Evolutionary conservation across 768 basidiomycete genomes (phyloP).

Genomic region (Lactifluus piperatus): DNA sequence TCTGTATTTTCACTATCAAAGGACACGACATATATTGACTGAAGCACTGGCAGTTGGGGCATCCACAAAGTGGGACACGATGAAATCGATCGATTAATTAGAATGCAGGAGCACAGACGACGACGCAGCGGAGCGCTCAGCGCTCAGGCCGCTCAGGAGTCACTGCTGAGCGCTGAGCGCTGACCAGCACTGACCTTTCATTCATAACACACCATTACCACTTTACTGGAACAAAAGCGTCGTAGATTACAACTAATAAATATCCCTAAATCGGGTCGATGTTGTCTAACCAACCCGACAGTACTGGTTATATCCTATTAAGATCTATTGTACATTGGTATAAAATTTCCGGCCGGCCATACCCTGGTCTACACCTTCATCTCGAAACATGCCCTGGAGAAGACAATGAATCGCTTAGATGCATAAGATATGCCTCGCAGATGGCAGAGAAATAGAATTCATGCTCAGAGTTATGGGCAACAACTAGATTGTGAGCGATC

Average conservation of each 20-base stretch:
- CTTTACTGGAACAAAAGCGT: too few relatives aligned
- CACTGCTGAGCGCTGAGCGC: too few relatives aligned
- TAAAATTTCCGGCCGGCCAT: not conserved
- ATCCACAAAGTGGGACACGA: not conserved
- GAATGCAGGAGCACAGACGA: not conserved
- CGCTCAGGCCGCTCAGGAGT: too few relatives aligned
- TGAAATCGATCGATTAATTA: not conserved
- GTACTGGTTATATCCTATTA: not conserved
- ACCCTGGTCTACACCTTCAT: not conserved
- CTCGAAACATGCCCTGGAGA: not conserved
- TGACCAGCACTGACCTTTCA: not conserved
- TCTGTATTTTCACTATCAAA: not conserved
- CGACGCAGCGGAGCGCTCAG: not conserved
- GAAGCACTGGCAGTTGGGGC: not conserved
- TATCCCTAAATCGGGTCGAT: too few relatives aligned
- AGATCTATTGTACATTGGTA: not conserved
- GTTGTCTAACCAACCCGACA: not conserved
- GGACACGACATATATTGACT: not conserved
- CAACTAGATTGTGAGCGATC: constrained; percentile 85
- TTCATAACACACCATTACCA: too few relatives aligned
- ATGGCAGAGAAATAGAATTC: constrained; percentile 93
- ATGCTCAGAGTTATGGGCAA: constrained; percentile 83
- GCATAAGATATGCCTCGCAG: constrained; percentile 55
- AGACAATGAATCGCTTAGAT: constrained; percentile 24
- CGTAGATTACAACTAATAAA: too few relatives aligned